A percentile compares a stretch with the other conserved stretches of the same genome.
phyloP scores from a whole-genome alignment of 139 green algal species.

The Chlamydomonas urium region DNA sequence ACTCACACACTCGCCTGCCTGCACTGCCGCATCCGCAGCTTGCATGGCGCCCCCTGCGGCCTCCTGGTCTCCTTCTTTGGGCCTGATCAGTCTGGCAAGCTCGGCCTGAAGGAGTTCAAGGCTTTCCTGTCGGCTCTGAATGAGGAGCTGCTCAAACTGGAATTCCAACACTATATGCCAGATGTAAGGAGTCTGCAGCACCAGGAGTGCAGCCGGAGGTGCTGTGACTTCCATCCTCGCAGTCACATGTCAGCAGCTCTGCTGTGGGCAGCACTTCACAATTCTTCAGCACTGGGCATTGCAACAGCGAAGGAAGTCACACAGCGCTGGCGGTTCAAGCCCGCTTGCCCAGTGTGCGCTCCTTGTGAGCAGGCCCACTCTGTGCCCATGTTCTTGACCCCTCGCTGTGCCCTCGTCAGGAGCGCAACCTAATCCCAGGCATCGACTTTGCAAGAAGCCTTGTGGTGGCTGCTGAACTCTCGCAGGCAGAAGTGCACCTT shows the following conservation, averaged over 20 bases:
- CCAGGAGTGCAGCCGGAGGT: too few relatives aligned
- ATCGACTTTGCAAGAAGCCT: constrained; percentile 52
- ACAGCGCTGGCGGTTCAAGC: not conserved
- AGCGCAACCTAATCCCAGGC: constrained; percentile 28
- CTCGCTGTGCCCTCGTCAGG: not conserved
- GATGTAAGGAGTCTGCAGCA: too few relatives aligned
- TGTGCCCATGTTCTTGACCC: not conserved
- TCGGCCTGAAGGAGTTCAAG: constrained; percentile 53
- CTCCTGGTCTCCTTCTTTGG: constrained; percentile 59
- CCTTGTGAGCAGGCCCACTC: not conserved
- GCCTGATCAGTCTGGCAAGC: constrained; percentile 33
- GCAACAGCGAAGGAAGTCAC: not conserved
- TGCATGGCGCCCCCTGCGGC: not conserved
- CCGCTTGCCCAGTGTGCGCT: not conserved
- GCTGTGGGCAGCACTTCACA: not conserved
- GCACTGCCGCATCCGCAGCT: not conserved
- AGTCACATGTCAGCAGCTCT: too few relatives aligned
- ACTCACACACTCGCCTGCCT: not conserved
- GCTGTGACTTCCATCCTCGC: too few relatives aligned
- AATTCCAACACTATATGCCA: constrained; percentile 70
- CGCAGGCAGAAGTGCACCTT: too few relatives aligned
- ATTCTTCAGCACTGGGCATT: not conserved
- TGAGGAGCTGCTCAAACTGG: constrained; percentile 57
- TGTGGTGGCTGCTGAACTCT: too few relatives aligned
- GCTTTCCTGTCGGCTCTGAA: constrained; percentile 59